Base-by-base conservation (phyloP, 768 basidiomycete genomes). In the Auriscalpium vulgare region DNA sequence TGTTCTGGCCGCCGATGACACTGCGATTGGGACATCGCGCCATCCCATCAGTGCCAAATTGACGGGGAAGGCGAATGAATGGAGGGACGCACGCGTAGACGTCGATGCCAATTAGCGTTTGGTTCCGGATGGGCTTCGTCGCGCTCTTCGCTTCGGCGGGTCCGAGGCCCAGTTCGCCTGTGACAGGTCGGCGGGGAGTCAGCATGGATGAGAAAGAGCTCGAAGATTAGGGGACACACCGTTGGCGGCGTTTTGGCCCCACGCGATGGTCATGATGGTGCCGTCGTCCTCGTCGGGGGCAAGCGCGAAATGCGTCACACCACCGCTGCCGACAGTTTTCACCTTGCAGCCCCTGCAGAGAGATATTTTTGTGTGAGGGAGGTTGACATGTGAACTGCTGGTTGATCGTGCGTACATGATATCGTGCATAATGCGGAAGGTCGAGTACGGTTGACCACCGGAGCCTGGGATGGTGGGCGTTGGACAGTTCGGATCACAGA, bases 241-340 rank as follows among this genome's bases (percentile, higher is more conserved):
- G 63, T 91, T 89, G n/a, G 81, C 79, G n/a, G 88, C 88, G 60
- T 88, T 89, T 66, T 91, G 88, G 1, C 88, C 88, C 78, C 86
- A 91, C 4, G 83, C 85, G 34, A 95, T 85, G 4, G 90, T 89
- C 85, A 95, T 91, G 0, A 82, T 38, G 16, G 44, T 72, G n/a
- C 73, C 68, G 36, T 74, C 82, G 43, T 90, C 87, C 14, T 89
- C 85, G 50, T 93, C 91, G 3, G 82, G 78, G 0, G 87, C 81
- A 34, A 88, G 74, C 7, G 85, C 76, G 77, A 90, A 97, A 66
- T 95, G 90, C 0, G 93, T 93, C 14, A 94, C 91, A 16, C 94
- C 94, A 36, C 95, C 95, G 45, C 84, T 87, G 16, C 78, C 73
- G 1, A 84, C 84, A 8, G 79, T 73, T 19, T 72, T 70, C 34